These are phyloP conservation scores for Hericium coralloides DNA, from an alignment of 768 basidiomycete genomes.

Conservation along the genomic window DNA sequence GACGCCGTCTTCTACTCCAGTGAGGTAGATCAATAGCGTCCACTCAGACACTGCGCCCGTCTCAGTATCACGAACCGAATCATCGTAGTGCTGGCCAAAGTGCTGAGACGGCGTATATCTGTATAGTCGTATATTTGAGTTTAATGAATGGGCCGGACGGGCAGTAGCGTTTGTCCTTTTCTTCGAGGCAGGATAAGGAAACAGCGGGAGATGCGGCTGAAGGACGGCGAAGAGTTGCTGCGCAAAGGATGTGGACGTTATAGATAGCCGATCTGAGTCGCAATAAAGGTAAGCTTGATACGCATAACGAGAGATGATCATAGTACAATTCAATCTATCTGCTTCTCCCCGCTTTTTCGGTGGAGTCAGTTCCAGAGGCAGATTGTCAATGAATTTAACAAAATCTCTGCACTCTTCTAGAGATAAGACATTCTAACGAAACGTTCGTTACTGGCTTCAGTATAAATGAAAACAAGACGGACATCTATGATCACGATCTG, in stretches of 20 bases:
- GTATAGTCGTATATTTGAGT: slow-evolving; percentile 69
- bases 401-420: slow-evolving; percentile 53
- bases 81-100: slow-evolving; percentile 75
- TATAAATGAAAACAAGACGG: slow-evolving; percentile 5
- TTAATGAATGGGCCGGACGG: slow-evolving; percentile 47
- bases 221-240: slow-evolving; percentile 38
- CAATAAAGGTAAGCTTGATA: background rate
- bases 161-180: slow-evolving; percentile 17
- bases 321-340: slow-evolving; percentile 53
- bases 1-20: slow-evolving; percentile 64
- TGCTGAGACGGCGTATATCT: slow-evolving; percentile 55
- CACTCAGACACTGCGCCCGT: slow-evolving; percentile 65
- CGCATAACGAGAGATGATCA: background rate
- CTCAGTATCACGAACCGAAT: slow-evolving; percentile 48
- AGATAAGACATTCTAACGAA: slow-evolving; percentile 43
- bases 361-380: slow-evolving; percentile 57
- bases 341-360: slow-evolving; percentile 70
- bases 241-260: slow-evolving; percentile 53
- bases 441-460: background rate
- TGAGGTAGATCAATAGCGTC: slow-evolving; percentile 69
- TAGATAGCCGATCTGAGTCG: slow-evolving; percentile 48
- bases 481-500: slow-evolving; percentile 59
- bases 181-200: slow-evolving; percentile 32
- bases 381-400: slow-evolving; percentile 47
- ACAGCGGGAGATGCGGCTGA: slow-evolving; percentile 48